These are phyloP conservation scores for Cercospora sesami DNA, from an alignment of 2,329 filamentous ascomycete species.

Conservation along the genomic window DNA sequence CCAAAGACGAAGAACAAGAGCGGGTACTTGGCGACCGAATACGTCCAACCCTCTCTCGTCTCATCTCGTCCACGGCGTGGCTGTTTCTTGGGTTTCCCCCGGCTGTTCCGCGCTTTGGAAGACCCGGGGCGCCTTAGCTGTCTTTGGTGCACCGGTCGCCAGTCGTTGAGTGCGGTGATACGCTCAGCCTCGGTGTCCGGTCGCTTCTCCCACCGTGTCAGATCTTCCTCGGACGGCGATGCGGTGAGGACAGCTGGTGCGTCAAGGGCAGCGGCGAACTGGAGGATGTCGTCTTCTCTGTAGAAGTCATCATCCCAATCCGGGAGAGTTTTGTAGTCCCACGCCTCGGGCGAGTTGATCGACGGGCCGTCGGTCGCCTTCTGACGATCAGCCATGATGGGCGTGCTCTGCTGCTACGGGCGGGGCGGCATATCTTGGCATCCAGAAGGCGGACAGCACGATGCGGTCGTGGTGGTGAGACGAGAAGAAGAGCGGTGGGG, in stretches of 20 bases:
- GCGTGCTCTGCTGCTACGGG: neutral
- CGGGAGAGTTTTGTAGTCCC: constrained; percentile 70
- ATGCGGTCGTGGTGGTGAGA: neutral
- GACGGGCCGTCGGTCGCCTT: constrained; percentile 55
- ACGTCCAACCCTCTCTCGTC: constrained; percentile 89
- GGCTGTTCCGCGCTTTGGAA: constrained; percentile 27
- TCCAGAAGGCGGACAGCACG: neutral
- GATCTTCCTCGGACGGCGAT: constrained; percentile 63
- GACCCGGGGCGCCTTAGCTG: constrained; percentile 42
- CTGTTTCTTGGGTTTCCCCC: constrained; percentile 40
- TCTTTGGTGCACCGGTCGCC: constrained; percentile 81
- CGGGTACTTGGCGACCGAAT: constrained; percentile 88
- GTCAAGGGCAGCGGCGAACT: constrained; percentile 79
- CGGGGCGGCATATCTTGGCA: neutral
- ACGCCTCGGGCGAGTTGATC: constrained; percentile 47
- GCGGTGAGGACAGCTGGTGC: constrained; percentile 57
- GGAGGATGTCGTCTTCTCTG: constrained; percentile 66
- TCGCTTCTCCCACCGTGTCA: constrained; percentile 38
- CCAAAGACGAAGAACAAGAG: constrained; percentile 75
- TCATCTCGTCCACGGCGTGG: constrained; percentile 69
- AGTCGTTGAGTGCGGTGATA: constrained; percentile 91
- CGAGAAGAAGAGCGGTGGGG: neutral
- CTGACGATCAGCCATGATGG: constrained; percentile 46
- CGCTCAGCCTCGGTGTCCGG: constrained; percentile 54
- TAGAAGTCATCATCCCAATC: constrained; percentile 80